These are phyloP conservation scores for Galium porrigens DNA, from an alignment of 305 asterid genomes.

Conservation along the genomic window DNA sequence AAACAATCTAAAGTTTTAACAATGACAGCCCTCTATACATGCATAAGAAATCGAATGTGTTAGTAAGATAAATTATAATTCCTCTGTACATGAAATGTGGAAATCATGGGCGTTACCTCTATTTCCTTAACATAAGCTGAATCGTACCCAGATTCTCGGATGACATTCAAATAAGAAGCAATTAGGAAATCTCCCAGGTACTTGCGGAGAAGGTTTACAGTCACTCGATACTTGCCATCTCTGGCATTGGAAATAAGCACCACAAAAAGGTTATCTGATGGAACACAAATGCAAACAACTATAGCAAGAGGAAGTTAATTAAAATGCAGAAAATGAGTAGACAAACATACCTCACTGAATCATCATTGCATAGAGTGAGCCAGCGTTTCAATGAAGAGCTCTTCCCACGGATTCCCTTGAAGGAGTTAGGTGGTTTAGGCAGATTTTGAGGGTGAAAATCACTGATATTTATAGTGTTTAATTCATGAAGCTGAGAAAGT, in stretches of 20 bases:
- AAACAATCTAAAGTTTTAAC: constrained; percentile 84
- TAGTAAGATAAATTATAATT: not conserved
- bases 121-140: constrained; percentile 56
- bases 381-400: constrained; percentile 67
- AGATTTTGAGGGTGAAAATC: constrained; percentile 50
- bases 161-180: constrained; percentile 62
- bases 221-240: constrained; percentile 54
- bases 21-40: constrained; percentile 61
- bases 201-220: constrained; percentile 75
- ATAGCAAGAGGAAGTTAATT: not conserved
- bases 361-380: constrained; percentile 78
- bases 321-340: not conserved
- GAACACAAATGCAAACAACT: not conserved
- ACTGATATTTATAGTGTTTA: constrained; percentile 33
- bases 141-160: constrained; percentile 76
- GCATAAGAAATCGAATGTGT: not conserved
- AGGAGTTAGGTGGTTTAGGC: constrained; percentile 65
- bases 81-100: not conserved
- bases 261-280: not conserved
- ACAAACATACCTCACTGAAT: constrained; percentile 39
- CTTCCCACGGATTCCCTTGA: constrained; percentile 79
- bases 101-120: constrained; percentile 43
- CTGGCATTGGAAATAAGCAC: constrained; percentile 23
- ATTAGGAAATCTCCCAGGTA: constrained; percentile 88
- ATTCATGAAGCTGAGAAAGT: constrained; percentile 34